Percentiles rank a stretch among this genome's conserved stretches.
These are phyloP conservation scores for Didymellaceae sp. DNA, from an alignment of 2,329 filamentous ascomycete species.

Conservation along the genomic window DNA sequence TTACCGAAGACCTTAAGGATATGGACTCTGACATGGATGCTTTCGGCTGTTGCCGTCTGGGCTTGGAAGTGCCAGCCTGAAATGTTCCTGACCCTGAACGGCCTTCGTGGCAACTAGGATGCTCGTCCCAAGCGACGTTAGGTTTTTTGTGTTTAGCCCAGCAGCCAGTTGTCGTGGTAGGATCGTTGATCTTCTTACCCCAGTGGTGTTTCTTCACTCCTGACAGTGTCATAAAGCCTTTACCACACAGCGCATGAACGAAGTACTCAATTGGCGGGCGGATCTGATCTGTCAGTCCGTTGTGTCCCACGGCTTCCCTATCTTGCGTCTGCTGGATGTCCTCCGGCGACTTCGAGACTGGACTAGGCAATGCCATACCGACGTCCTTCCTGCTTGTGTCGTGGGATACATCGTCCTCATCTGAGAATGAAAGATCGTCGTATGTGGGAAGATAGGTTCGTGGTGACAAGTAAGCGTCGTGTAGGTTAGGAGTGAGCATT, in stretches of 20 bases:
- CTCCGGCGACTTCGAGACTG: background rate
- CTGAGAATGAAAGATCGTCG: background rate
- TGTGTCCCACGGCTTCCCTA: background rate
- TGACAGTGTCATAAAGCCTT: slow-evolving; percentile 28
- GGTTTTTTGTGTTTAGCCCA: slow-evolving; percentile 43
- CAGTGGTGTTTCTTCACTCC: slow-evolving; percentile 47
- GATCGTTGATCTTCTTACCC: slow-evolving; percentile 32
- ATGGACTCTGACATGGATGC: background rate
- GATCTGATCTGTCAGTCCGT: background rate
- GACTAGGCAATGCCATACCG: no score
- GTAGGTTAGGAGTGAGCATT: background rate
- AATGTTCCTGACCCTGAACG: no score
- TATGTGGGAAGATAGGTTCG: background rate
- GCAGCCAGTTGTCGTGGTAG: slow-evolving; percentile 38
- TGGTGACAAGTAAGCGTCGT: background rate
- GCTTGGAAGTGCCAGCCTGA: no score
- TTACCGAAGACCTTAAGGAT: background rate
- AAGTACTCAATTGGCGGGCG: slow-evolving; percentile 13
- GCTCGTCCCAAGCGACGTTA: slow-evolving; percentile 38
- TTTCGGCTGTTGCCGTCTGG: no score
- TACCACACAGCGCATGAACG: slow-evolving; percentile 42
- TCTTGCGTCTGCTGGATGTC: background rate
- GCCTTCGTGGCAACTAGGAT: slow-evolving; percentile 42
- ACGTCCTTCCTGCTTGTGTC: no score
- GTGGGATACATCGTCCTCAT: background rate